phyloP scores from a whole-genome alignment of 441 rosid genomes.

The Arabidopsis lyrata region DNA sequence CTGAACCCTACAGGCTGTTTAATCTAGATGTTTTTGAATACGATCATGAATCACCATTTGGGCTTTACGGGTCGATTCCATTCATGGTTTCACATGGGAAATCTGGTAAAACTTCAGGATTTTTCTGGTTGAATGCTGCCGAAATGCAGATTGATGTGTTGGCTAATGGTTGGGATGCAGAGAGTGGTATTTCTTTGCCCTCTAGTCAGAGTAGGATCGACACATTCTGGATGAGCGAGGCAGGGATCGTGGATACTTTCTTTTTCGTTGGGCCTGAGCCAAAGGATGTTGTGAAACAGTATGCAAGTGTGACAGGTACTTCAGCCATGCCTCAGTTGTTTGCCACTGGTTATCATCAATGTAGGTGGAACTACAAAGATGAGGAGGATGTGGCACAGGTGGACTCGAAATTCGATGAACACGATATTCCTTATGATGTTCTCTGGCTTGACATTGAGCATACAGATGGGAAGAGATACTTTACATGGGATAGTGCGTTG shows the following conservation, averaged over 20 bases:
- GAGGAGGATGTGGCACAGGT: constrained; percentile 98
- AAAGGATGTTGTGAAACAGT: constrained; percentile 91
- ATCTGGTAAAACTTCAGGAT: constrained; percentile 75
- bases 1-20: constrained; percentile 92
- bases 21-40: constrained; percentile 95
- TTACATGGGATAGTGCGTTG: constrained; percentile 84
- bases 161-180: constrained; percentile 91
- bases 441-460: constrained; percentile 99
- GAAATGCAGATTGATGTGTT: constrained; percentile 99
- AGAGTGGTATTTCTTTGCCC: constrained; percentile 66
- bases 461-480: constrained; percentile 91
- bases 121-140: constrained; percentile 98
- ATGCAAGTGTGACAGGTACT: constrained; percentile 79
- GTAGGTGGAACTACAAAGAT: constrained; percentile 99
- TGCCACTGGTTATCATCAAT: constrained; percentile 94
- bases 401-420: constrained; percentile 93
- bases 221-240: constrained; percentile 98
- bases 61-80: constrained; percentile 92
- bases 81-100: constrained; percentile 94
- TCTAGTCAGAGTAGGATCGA: constrained; percentile 71
- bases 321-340: constrained; percentile 95
- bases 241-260: constrained; percentile 94
- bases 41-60: constrained; percentile 88
- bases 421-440: constrained; percentile 96
- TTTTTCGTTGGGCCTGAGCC: constrained; percentile 92